These are phyloP conservation scores for Furcasterigmium sp. DNA, from an alignment of 2,329 filamentous ascomycete species.

Conservation along the genomic window DNA sequence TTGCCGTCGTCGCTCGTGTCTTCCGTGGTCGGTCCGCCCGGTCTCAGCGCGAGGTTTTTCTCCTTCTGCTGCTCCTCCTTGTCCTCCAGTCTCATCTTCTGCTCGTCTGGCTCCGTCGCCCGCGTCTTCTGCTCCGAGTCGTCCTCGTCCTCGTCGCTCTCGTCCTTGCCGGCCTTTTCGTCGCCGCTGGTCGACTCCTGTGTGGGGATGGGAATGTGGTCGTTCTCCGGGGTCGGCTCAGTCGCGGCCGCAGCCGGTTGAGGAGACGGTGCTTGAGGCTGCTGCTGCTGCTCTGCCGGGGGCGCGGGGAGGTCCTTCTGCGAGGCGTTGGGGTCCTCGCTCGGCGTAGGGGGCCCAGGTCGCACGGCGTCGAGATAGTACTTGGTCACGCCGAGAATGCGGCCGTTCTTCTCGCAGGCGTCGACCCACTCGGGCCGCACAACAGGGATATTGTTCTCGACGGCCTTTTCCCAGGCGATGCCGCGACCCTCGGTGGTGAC, in stretches of 20 bases:
- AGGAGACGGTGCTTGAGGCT: constrained; percentile 8
- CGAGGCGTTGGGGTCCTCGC: constrained; percentile 23
- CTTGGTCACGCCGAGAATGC: constrained; percentile 88
- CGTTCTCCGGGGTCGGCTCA: no score
- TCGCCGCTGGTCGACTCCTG: constrained; percentile 8
- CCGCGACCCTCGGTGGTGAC: constrained; percentile 92
- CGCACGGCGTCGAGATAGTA: constrained; percentile 86
- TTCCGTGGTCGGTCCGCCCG: constrained; percentile 20
- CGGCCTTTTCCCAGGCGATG: constrained; percentile 88
- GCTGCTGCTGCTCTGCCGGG: constrained; percentile 13
- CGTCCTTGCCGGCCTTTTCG: constrained; percentile 19
- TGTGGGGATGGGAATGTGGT: constrained; percentile 1
- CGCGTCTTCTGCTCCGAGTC: constrained; percentile 31
- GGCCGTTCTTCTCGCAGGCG: constrained; percentile 88
- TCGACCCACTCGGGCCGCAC: constrained; percentile 96
- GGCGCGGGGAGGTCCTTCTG: constrained; percentile 28
- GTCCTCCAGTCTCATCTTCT: constrained; percentile 52
- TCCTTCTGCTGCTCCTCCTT: constrained; percentile 26
- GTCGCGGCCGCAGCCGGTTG: constrained; percentile 14
- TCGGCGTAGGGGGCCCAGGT: constrained; percentile 30
- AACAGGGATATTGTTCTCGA: constrained; percentile 96
- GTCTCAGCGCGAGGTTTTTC: constrained; percentile 45
- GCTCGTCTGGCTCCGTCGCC: constrained; percentile 36
- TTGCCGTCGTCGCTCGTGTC: constrained; percentile 20
- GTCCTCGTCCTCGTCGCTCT: constrained; percentile 22